phyloP scores from a whole-genome alignment of 2,329 filamentous ascomycete genomes.

The Fusarium kyushuense region DNA sequence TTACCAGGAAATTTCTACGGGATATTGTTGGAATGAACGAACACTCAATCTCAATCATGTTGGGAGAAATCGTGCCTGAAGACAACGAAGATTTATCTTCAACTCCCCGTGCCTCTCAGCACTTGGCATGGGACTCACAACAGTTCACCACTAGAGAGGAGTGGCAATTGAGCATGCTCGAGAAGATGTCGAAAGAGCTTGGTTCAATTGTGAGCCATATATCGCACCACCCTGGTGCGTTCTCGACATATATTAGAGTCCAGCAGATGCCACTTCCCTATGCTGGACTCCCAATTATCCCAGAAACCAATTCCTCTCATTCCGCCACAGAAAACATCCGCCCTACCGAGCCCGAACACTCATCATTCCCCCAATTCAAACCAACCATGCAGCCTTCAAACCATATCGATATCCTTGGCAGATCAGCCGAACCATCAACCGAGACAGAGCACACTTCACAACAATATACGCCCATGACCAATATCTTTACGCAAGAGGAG shows the following conservation, averaged over 20 bases:
- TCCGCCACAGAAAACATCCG: constrained; percentile 45
- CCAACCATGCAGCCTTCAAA: constrained; percentile 59
- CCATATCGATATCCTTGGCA: constrained; percentile 54
- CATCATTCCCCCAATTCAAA: constrained; percentile 57
- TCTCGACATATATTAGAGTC: constrained; percentile 80
- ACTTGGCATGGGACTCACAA: constrained; percentile 47
- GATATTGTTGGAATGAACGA: constrained; percentile 95
- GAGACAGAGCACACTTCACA: constrained; percentile 38
- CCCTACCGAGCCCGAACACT: constrained; percentile 41
- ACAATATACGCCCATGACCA: constrained; percentile 46
- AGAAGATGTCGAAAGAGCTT: constrained; percentile 87
- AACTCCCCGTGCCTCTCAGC: constrained; percentile 60
- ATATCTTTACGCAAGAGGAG: constrained; percentile 75
- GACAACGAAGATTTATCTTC: constrained; percentile 61
- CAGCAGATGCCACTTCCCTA: constrained; percentile 77
- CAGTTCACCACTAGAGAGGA: constrained; percentile 55
- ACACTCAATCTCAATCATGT: constrained; percentile 82
- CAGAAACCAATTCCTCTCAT: constrained; percentile 60
- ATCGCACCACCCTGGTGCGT: constrained; percentile 84
- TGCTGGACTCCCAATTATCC: constrained; percentile 77
- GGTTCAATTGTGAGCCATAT: constrained; percentile 86
- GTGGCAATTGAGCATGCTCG: constrained; percentile 84
- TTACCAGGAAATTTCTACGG: constrained; percentile 87
- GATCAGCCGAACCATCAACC: constrained; percentile 39
- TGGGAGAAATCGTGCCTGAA: constrained; percentile 80